Evolutionary conservation across 306 rosid species (phyloP), one percentile per base, ranked within the genome.

Genomic region (Calophaca sinica): DNA sequence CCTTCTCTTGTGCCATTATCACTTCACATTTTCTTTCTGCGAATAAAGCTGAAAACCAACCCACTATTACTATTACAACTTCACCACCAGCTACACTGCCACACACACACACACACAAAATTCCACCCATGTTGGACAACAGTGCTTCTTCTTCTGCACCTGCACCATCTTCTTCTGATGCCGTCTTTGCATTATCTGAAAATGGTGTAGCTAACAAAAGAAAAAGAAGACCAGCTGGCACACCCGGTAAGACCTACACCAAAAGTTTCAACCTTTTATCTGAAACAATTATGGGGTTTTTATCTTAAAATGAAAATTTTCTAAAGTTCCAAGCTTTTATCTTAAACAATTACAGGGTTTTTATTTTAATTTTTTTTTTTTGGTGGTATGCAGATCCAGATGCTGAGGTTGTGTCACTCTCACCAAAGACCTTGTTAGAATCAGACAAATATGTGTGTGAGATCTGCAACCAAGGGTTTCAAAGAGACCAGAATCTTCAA

Each of bases 401-500:
- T 77, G 99, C 99, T 1, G 93, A 92, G 73, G 99, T 94, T 10
- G 99, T 94, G 79, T 90, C 97, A 28, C 73, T 94, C 2, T 94
- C 99, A 2, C 97, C 99, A 0, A 92, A 88, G 55, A 94, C 98
- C 6, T 57, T 94, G 15, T 10, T 94, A 57, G 99, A 94, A 82
- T 94, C 98, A 4, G 98, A 92, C 70, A 80, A 93, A 5, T 94
- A 94, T 41, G 96, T 94, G 15, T 94, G 99, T 62, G 99, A 94
- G 96, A 94, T 94, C 96, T 94, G 99, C 81, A 92, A 90, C 82
- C 96, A 92, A 62, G 99, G 98, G 62, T 94, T 94, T 29, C 98
- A 94, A 72, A 84, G 99, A 32, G 99, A 94, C 84, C 99, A 94
- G 85, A 94, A 94, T 71, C 97, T 94, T 0, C 99, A 94, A 90